Conservation (phyloP, 2,329 filamentous ascomycete species). For the Claviceps capensis region DNA sequence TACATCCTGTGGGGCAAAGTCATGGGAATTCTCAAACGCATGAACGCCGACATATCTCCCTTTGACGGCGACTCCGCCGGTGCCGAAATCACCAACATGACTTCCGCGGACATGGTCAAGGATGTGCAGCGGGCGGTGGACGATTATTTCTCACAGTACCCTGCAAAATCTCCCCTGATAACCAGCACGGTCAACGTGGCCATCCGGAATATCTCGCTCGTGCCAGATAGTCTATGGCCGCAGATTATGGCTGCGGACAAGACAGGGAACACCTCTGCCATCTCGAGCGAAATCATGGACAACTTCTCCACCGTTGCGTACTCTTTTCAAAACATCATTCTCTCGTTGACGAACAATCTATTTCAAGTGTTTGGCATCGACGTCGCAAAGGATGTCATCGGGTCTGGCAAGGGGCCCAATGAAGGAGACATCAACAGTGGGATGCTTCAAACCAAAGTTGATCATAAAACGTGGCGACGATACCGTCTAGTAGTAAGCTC, state of each 20-base stretch:
- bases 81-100: background rate
- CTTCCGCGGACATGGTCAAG: background rate
- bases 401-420: background rate
- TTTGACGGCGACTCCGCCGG: background rate
- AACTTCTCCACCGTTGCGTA: constrained; percentile 1
- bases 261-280: background rate
- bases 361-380: constrained; percentile 19
- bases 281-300: background rate
- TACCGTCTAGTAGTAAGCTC: constrained; percentile 19
- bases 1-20: constrained; percentile 34
- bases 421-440: background rate
- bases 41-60: constrained; percentile 8
- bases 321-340: constrained; percentile 6
- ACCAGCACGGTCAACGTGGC: background rate
- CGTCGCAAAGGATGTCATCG: constrained; percentile 9
- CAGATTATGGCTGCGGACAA: background rate
- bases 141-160: background rate
- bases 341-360: constrained; percentile 16
- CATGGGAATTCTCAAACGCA: constrained; percentile 15
- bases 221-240: background rate
- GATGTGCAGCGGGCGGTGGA: background rate
- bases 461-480: constrained; percentile 8
- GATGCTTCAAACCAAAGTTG: constrained; percentile 7
- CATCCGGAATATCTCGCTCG: background rate
- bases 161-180: background rate